Conservation (phyloP, 768 basidiomycete genomes). For the Imleria badia region DNA sequence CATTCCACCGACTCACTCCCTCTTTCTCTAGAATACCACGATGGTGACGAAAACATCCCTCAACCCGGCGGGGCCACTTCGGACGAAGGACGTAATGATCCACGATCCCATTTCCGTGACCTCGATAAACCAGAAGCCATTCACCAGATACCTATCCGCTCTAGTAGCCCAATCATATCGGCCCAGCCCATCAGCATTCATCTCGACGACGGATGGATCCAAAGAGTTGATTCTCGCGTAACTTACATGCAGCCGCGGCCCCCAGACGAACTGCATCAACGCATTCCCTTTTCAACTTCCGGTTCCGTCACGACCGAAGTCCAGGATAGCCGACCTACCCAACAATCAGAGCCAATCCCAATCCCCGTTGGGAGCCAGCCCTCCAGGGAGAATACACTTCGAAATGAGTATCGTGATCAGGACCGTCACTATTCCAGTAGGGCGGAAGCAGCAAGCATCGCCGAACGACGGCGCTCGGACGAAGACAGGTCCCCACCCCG, state of each 20-base stretch:
- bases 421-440: constrained; percentile 14
- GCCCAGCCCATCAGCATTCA: constrained; percentile 5
- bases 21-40: constrained; percentile 12
- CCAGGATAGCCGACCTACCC: constrained; percentile 8
- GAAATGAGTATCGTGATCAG: constrained; percentile 19
- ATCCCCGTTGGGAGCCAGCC: too few relatives aligned
- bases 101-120: constrained; percentile 9
- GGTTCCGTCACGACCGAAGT: constrained; percentile 15
- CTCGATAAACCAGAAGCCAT: constrained; percentile 26
- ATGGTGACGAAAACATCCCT: constrained; percentile 13
- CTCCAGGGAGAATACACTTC: too few relatives aligned
- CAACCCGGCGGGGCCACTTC: constrained; percentile 11
- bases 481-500: constrained; percentile 19
- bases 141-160: constrained; percentile 29
- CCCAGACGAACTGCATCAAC: constrained; percentile 20
- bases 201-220: constrained; percentile 32
- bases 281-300: constrained; percentile 14
- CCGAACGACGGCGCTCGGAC: too few relatives aligned
- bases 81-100: constrained; percentile 24
- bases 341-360: constrained; percentile 8
- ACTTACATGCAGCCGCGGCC: constrained; percentile 23
- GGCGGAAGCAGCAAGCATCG: too few relatives aligned
- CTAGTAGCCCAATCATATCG: constrained; percentile 11
- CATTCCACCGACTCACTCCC: constrained; percentile 11
- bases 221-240: constrained; percentile 26